Base-by-base conservation (phyloP, 2,329 filamentous ascomycete genomes). In the Monascus ruber region DNA sequence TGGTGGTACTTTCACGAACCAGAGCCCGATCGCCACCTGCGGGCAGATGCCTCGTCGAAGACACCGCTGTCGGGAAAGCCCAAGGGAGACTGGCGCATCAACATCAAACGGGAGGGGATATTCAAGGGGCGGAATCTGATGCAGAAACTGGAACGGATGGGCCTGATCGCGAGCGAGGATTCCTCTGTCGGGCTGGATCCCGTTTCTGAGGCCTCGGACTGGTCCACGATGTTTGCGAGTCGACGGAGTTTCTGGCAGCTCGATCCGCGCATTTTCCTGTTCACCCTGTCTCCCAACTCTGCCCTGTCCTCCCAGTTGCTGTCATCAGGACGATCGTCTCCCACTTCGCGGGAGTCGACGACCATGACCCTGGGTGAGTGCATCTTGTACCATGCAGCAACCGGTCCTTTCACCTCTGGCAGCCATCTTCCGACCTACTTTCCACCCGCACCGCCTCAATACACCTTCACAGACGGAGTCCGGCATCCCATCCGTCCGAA, bases 1-100 rank as follows among this genome's bases (percentile, higher is more conserved):
- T 94, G 86, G 69, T 96, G 89, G 89, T 96, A 96, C 68, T 96
- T 95, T 52, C 88, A 95, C 64, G 85, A 94, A 60, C 74, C 79
- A 1, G 74, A 81, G 50, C 89, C 89, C 0, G 69, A 73, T 24
- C 70, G 74, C 0, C 73, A 76, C 36, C 56, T 91, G 28, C 70
- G 71, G 11, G 84, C 76, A 5, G 67, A 76, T 4, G 69, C 74
- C 0, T 83, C 80, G 1, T 74, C 72, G 47, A 59, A 71, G 41
- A 89, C 86, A 0, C 82, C 83, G 0, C 66, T 75, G 11, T 59
- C 64, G 4, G 89, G 84, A 4, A 80, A 77, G 47, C 89, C 89
- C 2, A 79, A 76, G 47, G 87, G 83, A 27, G 85, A 93, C 42
- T 96, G 89, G 89, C 73, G 77, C 40, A 81, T 96, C 51, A 79